Evolutionary conservation across 2,329 filamentous ascomycete genomes (phyloP), one percentile per base, ranked within the genome.

Genomic region (Alternaria tenuissima): DNA sequence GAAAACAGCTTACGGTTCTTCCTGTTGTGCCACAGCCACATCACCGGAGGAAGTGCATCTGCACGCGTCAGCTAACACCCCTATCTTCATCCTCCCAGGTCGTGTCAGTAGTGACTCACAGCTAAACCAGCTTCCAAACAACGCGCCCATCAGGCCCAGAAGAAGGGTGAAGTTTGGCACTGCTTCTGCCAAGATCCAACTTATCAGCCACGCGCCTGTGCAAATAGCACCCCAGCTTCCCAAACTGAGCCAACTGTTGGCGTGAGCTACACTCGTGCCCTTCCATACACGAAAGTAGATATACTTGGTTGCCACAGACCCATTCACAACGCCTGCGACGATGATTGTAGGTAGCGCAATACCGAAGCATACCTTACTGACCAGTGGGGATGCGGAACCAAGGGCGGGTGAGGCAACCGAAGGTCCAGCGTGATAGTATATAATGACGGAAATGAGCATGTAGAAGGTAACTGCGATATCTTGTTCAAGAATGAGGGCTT

Each of bases 261-360:
- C 58, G 20, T 73, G 68, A 12, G 69, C 66, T 12, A 72, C 65
- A 67, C 86, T 83, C 7, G 85, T 88, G 61, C 86, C 84, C 20
- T 83, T 80, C 79, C 90, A 91, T 7, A 89, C 73, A 30, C 89
- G 85, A 4, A 87, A 79, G 69, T 90, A 92, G 59, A 91, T 80
- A 67, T 89, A 89, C 70, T 90, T 90, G 55, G 83, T 83, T 2
- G 87, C 88, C 2, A 91, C 86, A 60, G 89, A 86, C 12, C 86
- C 88, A 71, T 90, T 89, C 63, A 92, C 89, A 7, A 91, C 88
- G 54, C 89, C 90, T 0, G 89, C 88, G 51, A 92, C 86, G 48
- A 92, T 81, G 59, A 92, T 91, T 2, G 90, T 91, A 14, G 89
- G 89, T 3, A 89, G 82, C 0, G 89, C 89, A 60, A 92, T 81